Conservation (phyloP, 2,329 filamentous ascomycete species). For the Pseudovirgaria hyperparasitica region DNA sequence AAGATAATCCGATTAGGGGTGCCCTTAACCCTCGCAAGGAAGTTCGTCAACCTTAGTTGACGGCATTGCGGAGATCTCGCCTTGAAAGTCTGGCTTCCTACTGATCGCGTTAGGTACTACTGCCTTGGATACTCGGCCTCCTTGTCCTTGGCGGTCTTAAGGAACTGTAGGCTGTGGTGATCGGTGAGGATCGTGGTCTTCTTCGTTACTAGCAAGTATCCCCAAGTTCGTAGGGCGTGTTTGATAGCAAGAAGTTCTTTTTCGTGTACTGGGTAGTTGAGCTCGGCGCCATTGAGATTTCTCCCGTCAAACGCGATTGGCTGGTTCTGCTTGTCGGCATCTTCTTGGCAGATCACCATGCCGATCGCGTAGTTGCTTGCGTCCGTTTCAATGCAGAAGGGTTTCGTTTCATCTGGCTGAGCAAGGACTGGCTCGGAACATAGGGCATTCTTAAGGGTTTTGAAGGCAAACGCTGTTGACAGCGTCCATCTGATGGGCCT, state of each 20-base stretch:
- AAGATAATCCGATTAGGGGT: constrained; percentile 31
- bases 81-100: too few species aligned
- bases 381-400: constrained; percentile 12
- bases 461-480: constrained; percentile 3
- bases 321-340: constrained; percentile 4
- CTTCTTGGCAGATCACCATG: constrained; percentile 6
- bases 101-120: too few species aligned
- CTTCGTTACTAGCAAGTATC: too few species aligned
- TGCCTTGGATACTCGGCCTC: too few species aligned
- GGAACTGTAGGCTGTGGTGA: too few species aligned
- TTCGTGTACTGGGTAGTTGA: constrained; percentile 23
- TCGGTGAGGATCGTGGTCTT: too few species aligned
- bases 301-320: constrained; percentile 12
- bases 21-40: constrained; percentile 28
- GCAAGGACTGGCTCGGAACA: constrained; percentile 7
- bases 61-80: too few species aligned
- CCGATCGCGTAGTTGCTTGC: constrained; percentile 7
- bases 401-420: constrained; percentile 8
- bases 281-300: constrained; percentile 12
- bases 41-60: too few species aligned
- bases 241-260: constrained; percentile 25
- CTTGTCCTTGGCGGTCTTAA: too few species aligned
- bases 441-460: constrained; percentile 8
- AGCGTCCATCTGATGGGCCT: constrained; percentile 3
- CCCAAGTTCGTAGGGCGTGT: constrained; percentile 12